Conservation (phyloP, 2,329 filamentous ascomycete species). For the Fusarium hostae region DNA sequence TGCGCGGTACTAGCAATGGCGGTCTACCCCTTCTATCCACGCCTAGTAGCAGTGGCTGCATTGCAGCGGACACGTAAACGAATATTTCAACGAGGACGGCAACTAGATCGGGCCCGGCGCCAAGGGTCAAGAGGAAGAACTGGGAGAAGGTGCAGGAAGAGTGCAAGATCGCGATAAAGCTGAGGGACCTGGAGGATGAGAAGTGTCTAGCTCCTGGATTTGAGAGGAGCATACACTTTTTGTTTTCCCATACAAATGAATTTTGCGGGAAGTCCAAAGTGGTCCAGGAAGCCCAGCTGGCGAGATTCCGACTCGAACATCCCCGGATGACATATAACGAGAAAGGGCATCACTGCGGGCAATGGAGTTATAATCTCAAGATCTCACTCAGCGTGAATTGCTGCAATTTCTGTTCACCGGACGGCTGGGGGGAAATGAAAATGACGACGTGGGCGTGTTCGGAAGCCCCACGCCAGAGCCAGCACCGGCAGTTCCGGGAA, state of each 20-base stretch:
- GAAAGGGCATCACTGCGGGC: constrained; percentile 76
- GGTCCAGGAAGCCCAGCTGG: not conserved
- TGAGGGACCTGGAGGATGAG: constrained; percentile 54
- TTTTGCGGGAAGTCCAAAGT: not conserved
- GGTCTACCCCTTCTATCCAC: constrained; percentile 68
- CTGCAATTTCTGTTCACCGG: not conserved
- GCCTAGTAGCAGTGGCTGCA: constrained; percentile 82
- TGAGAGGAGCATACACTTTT: not conserved
- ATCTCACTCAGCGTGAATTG: constrained; percentile 75
- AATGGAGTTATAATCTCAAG: constrained; percentile 71
- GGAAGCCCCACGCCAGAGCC: constrained; percentile 63
- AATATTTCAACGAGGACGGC: constrained; percentile 84
- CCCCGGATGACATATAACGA: not conserved
- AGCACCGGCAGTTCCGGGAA: not conserved
- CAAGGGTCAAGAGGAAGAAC: constrained; percentile 56
- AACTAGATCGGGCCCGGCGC: constrained; percentile 71
- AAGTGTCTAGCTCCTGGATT: not conserved
- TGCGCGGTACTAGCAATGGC: constrained; percentile 59
- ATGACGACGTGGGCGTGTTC: constrained; percentile 86
- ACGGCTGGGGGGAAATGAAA: not conserved
- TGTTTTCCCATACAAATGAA: not conserved
- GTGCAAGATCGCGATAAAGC: constrained; percentile 64
- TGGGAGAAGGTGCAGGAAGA: constrained; percentile 73
- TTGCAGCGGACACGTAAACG: constrained; percentile 89
- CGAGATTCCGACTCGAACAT: not conserved